These are phyloP conservation scores for Mucor saturninus DNA, from an alignment of 371 early-diverging fungal species.

Conservation along the genomic window DNA sequence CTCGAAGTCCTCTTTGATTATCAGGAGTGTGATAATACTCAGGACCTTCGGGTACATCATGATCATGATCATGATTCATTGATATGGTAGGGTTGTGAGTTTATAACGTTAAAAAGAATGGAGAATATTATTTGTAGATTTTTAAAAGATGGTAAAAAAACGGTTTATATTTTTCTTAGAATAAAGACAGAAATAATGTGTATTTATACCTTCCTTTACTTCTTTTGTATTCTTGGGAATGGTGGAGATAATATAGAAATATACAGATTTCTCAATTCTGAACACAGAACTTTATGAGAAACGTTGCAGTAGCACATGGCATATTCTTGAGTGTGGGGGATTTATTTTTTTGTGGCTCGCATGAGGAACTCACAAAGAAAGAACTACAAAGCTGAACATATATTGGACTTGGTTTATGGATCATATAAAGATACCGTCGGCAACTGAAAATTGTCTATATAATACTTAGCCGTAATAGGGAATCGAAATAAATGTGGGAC, in stretches of 20 bases:
- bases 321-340: background rate
- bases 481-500: too few relatives aligned
- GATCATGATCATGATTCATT: slow-evolving; percentile 14
- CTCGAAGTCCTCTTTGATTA: slow-evolving; percentile 7
- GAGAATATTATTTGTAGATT: slow-evolving; percentile 9
- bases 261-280: background rate
- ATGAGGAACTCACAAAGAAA: background rate
- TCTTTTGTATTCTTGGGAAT: background rate
- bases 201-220: background rate
- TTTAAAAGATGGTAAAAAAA: background rate
- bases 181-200: background rate
- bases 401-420: background rate
- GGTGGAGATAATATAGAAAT: background rate
- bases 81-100: slow-evolving; percentile 1
- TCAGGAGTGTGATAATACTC: slow-evolving; percentile 14
- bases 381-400: background rate
- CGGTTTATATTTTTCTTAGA: background rate
- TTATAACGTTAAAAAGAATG: slow-evolving; percentile 11
- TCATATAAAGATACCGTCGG: background rate
- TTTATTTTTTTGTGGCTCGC: background rate
- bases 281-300: background rate
- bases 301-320: background rate
- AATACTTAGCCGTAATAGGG: too few relatives aligned
- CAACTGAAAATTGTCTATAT: background rate
- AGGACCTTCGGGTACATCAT: slow-evolving; percentile 13